Percentiles rank a stretch among this genome's conserved stretches.
phyloP scores from a whole-genome alignment of 106 monocot species.

The Dioscorea dumetorum region DNA sequence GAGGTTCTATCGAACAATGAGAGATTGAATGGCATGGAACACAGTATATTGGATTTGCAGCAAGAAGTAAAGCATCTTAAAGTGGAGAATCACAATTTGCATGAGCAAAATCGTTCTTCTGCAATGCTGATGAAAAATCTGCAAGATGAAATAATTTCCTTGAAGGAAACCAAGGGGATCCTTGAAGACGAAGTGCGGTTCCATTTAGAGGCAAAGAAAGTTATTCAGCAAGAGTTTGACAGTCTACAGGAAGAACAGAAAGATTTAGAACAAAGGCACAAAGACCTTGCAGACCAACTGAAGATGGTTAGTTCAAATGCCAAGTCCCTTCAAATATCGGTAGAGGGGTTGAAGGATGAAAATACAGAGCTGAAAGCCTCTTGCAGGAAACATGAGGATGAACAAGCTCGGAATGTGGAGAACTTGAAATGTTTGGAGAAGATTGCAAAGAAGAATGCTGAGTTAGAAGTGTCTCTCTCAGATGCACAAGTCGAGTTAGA shows the following conservation, averaged over 20 bases:
- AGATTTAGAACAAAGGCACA: slow-evolving; percentile 28
- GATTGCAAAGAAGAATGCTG: slow-evolving; percentile 17
- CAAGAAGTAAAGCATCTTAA: slow-evolving; percentile 19
- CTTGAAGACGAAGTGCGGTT: slow-evolving; percentile 29
- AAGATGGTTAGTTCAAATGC: slow-evolving; percentile 28
- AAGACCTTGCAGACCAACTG: slow-evolving; percentile 29
- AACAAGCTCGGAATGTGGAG: slow-evolving; percentile 22
- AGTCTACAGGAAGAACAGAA: slow-evolving; percentile 28
- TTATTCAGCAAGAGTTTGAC: slow-evolving; percentile 35
- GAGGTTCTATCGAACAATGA: slow-evolving; percentile 18
- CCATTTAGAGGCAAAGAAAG: slow-evolving; percentile 31
- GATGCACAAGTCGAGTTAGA: slow-evolving; percentile 40
- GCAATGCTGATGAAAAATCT: slow-evolving; percentile 21
- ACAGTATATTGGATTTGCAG: slow-evolving; percentile 20
- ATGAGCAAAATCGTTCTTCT: slow-evolving; percentile 25
- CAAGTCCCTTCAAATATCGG: slow-evolving; percentile 31
- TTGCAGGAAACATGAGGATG: slow-evolving; percentile 32
- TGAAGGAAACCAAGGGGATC: slow-evolving; percentile 28
- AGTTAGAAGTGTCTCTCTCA: slow-evolving; percentile 23
- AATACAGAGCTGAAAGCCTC: slow-evolving; percentile 34
- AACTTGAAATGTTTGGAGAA: slow-evolving; percentile 30
- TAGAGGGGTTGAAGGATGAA: slow-evolving; percentile 30
- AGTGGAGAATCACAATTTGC: slow-evolving; percentile 23
- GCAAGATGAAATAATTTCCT: slow-evolving; percentile 26
- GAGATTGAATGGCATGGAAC: slow-evolving; percentile 27